phyloP scores from a whole-genome alignment of 2,329 filamentous ascomycete genomes.

The Fusarium burgessii region DNA sequence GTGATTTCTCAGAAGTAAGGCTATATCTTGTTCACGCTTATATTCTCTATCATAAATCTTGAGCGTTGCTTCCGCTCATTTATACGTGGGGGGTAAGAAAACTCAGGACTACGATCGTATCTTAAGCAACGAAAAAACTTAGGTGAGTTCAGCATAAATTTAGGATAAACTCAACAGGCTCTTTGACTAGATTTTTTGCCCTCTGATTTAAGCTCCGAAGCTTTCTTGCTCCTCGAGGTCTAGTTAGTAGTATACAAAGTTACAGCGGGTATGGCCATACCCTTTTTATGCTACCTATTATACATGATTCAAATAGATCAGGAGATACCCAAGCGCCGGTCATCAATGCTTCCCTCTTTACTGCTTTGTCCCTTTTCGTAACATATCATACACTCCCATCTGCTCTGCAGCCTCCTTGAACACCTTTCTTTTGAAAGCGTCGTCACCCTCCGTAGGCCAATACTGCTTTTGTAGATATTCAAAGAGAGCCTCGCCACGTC shows the following conservation, averaged over 20 bases:
- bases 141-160: too few species aligned
- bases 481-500: conserved; percentile 56
- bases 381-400: conserved; percentile 58
- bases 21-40: not conserved
- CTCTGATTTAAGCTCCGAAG: too few species aligned
- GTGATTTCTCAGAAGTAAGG: not conserved
- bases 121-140: too few species aligned
- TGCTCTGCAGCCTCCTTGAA: conserved; percentile 53
- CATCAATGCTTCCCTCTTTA: conserved; percentile 14
- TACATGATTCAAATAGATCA: conserved; percentile 9
- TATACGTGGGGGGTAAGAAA: too few species aligned
- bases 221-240: not conserved
- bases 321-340: conserved; percentile 17
- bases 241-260: conserved; percentile 19
- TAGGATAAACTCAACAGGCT: too few species aligned
- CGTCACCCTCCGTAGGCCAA: conserved; percentile 47
- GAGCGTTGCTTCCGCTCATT: conserved; percentile 5
- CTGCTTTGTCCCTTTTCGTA: conserved; percentile 38
- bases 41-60: conserved; percentile 8
- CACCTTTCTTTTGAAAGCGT: conserved; percentile 42
- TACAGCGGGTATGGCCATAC: not conserved
- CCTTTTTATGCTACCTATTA: conserved; percentile 11
- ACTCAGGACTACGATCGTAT: too few species aligned
- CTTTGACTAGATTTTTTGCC: too few species aligned
- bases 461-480: conserved; percentile 57